A percentile compares a stretch with the other conserved stretches of the same genome.
Conservation (phyloP, 2,329 filamentous ascomycete species). For the Ophiobolus disseminans region DNA sequence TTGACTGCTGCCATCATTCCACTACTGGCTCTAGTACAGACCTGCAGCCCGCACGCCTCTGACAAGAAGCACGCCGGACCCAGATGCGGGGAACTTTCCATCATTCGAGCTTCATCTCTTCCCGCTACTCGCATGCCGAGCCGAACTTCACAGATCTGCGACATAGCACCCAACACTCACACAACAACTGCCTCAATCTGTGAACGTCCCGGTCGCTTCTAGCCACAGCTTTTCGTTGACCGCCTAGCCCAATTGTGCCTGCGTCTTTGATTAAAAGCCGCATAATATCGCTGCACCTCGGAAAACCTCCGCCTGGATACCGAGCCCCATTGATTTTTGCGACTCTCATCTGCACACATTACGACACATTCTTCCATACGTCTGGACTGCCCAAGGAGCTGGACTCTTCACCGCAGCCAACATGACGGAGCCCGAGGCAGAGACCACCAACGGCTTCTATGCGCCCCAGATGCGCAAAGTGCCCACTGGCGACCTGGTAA, state of each 20-base stretch:
- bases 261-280: slow-evolving; percentile 22
- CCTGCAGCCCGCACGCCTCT: slow-evolving; percentile 36
- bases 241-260: slow-evolving; percentile 20
- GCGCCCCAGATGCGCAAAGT: slow-evolving; percentile 50
- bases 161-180: slow-evolving; percentile 30
- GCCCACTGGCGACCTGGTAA: slow-evolving; percentile 53
- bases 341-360: slow-evolving; percentile 15
- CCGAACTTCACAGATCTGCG: slow-evolving; percentile 39
- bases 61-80: slow-evolving; percentile 40
- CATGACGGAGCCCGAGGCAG: slow-evolving; percentile 34
- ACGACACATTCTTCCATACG: slow-evolving; percentile 22
- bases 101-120: slow-evolving; percentile 35
- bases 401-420: slow-evolving; percentile 30
- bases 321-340: slow-evolving; percentile 33
- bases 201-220: slow-evolving; percentile 13
- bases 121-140: slow-evolving; percentile 46
- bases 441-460: slow-evolving; percentile 49
- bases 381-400: slow-evolving; percentile 30
- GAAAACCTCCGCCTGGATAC: slow-evolving; percentile 40
- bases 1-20: slow-evolving; percentile 36
- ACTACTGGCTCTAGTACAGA: slow-evolving; percentile 30
- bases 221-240: slow-evolving; percentile 21
- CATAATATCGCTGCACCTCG: slow-evolving; percentile 32
- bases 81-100: slow-evolving; percentile 48
- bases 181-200: slow-evolving; percentile 29